Evolutionary conservation across 371 early-diverging fungal species (phyloP).

Genomic region (Mortierella sp.): DNA sequence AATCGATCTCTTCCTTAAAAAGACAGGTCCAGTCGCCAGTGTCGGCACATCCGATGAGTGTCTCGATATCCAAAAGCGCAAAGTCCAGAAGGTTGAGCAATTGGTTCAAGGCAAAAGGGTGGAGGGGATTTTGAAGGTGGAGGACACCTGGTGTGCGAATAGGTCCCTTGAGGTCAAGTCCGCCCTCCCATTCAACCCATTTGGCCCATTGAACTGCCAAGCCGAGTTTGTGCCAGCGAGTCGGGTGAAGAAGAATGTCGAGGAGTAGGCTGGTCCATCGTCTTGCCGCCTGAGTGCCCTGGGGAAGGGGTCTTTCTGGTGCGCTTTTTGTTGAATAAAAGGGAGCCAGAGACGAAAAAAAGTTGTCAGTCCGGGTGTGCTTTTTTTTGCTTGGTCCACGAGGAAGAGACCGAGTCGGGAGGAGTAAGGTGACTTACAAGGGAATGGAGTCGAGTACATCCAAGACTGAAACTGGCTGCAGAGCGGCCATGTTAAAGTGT

Average conservation of each 20-base stretch:
- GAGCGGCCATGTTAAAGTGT: slow-evolving; percentile 36
- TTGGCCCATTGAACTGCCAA: slow-evolving; percentile 56
- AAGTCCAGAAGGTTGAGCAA: slow-evolving; percentile 41
- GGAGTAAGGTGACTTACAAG: slow-evolving; percentile 27
- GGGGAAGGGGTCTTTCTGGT: slow-evolving; percentile 27
- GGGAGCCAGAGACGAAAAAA: neutral
- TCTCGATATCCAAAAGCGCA: slow-evolving; percentile 39
- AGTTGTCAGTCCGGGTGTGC: neutral
- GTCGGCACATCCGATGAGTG: slow-evolving; percentile 48
- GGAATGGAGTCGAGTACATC: slow-evolving; percentile 52
- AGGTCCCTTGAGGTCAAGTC: slow-evolving; percentile 38
- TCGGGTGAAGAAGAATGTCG: slow-evolving; percentile 43
- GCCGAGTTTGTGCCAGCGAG: slow-evolving; percentile 48
- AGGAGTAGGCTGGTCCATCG: slow-evolving; percentile 37
- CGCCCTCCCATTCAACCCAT: slow-evolving; percentile 56
- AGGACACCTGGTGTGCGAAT: slow-evolving; percentile 41
- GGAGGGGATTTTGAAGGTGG: slow-evolving; percentile 50
- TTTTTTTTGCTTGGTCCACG: neutral
- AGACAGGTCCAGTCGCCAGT: slow-evolving; percentile 51
- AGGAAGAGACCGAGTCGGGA: no score
- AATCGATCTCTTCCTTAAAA: slow-evolving; percentile 20
- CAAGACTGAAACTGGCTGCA: slow-evolving; percentile 42
- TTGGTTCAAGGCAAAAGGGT: slow-evolving; percentile 37
- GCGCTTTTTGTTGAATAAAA: slow-evolving; percentile 17
- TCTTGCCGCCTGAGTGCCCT: slow-evolving; percentile 26